These are phyloP conservation scores for Cyclotella baltica DNA, from an alignment of 108 stramenopile genomes.

Conservation along the genomic window DNA sequence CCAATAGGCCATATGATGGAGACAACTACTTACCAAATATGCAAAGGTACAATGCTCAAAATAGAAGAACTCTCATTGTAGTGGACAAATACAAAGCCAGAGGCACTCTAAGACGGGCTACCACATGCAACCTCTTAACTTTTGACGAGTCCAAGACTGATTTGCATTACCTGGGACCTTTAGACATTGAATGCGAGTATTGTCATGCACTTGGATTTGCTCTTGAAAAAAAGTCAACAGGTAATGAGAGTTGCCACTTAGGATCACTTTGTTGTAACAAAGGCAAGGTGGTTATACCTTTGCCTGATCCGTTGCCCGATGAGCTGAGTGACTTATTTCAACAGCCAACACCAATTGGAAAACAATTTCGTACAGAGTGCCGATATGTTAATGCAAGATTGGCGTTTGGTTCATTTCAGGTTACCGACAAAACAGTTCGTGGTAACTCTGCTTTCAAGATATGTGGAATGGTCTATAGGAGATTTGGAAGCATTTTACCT, in stretches of 20 bases:
- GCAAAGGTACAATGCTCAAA: too few species aligned
- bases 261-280: not conserved
- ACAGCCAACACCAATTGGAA: not conserved
- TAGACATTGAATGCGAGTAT: not conserved
- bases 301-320: not conserved
- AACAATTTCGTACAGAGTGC: not conserved
- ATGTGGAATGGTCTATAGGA: conserved; percentile 1
- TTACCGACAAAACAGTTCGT: not conserved
- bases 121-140: not conserved
- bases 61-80: too few species aligned
- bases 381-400: not conserved
- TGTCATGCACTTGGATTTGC: not conserved
- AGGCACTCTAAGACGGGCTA: too few species aligned
- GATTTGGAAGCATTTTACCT: not conserved
- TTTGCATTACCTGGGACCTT: not conserved
- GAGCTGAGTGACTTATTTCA: not conserved
- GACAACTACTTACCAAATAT: too few species aligned
- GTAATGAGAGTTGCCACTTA: not conserved
- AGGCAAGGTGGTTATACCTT: not conserved
- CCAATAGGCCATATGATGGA: too few species aligned
- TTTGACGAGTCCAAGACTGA: not conserved
- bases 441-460: conserved; percentile 3
- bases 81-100: too few species aligned
- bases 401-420: conserved; percentile 1
- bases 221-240: not conserved